Conservation (phyloP, 208 protist genomes). For the Wallacemonas sp. region DNA sequence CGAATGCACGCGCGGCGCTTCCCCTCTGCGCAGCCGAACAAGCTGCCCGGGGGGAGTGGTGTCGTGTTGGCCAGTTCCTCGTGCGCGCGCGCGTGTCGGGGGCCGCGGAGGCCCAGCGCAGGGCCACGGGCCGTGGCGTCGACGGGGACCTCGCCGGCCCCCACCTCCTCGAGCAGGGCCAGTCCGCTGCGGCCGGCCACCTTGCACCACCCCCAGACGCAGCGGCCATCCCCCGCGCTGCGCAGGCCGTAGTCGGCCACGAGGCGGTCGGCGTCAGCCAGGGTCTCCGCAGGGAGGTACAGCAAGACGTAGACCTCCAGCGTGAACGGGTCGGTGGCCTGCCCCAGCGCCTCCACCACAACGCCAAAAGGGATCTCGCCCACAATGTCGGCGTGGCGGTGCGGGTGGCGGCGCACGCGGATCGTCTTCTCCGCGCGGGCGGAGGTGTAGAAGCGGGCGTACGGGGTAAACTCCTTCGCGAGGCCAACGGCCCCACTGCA, state of each 20-base stretch:
- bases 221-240: constrained; percentile 33
- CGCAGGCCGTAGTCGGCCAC: constrained; percentile 40
- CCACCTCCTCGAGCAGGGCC: constrained; percentile 40
- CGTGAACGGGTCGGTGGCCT: constrained; percentile 52
- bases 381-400: constrained; percentile 69
- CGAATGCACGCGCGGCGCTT: constrained; percentile 51
- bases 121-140: not conserved
- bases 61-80: not conserved
- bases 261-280: constrained; percentile 19
- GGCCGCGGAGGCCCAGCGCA: too few relatives aligned
- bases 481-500: constrained; percentile 52
- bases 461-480: constrained; percentile 49
- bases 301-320: constrained; percentile 68
- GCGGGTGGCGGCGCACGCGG: constrained; percentile 67
- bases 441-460: constrained; percentile 51
- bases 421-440: constrained; percentile 39
- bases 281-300: constrained; percentile 37
- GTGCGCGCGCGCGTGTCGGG: not conserved
- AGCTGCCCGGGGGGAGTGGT: constrained; percentile 33
- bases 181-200: constrained; percentile 50
- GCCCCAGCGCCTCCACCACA: constrained; percentile 58
- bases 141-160: not conserved
- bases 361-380: constrained; percentile 62
- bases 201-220: constrained; percentile 85
- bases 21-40: constrained; percentile 55